These are phyloP conservation scores for Phytophthora podocarpi DNA, from an alignment of 352 stramenopile genomes.

Conservation along the genomic window DNA sequence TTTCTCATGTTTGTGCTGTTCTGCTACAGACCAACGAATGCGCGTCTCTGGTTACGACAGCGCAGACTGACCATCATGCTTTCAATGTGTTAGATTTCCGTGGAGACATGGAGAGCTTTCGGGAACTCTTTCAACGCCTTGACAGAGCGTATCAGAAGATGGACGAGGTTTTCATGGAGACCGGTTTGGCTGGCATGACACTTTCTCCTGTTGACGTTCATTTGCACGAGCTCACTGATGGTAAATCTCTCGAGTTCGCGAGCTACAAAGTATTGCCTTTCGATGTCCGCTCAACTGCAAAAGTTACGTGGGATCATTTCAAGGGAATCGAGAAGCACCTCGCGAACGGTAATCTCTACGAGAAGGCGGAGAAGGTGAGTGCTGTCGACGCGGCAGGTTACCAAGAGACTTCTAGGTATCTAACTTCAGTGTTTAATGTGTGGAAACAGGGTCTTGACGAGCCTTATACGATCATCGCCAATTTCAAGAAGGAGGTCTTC, in stretches of 20 bases:
- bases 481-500: constrained; percentile 54
- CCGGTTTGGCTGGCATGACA: constrained; percentile 21
- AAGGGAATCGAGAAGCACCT: constrained; percentile 35
- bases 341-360: constrained; percentile 26
- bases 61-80: background rate
- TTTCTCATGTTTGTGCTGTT: background rate
- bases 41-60: constrained; percentile 15
- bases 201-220: constrained; percentile 20
- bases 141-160: constrained; percentile 21
- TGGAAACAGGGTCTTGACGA: constrained; percentile 24
- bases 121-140: constrained; percentile 23
- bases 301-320: constrained; percentile 32
- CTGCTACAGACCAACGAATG: constrained; percentile 19
- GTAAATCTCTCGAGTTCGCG: constrained; percentile 28
- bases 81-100: constrained; percentile 20
- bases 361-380: constrained; percentile 33
- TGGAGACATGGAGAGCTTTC: constrained; percentile 23
- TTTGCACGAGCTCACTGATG: constrained; percentile 4
- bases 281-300: constrained; percentile 10
- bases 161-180: constrained; percentile 25
- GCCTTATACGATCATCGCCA: constrained; percentile 57
- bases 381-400: background rate
- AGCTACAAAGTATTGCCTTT: constrained; percentile 38
- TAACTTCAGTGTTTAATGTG: background rate
- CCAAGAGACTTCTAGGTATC: background rate